Base-by-base conservation (phyloP, 2,329 filamentous ascomycete genomes). In the Curvularia spicifera region DNA sequence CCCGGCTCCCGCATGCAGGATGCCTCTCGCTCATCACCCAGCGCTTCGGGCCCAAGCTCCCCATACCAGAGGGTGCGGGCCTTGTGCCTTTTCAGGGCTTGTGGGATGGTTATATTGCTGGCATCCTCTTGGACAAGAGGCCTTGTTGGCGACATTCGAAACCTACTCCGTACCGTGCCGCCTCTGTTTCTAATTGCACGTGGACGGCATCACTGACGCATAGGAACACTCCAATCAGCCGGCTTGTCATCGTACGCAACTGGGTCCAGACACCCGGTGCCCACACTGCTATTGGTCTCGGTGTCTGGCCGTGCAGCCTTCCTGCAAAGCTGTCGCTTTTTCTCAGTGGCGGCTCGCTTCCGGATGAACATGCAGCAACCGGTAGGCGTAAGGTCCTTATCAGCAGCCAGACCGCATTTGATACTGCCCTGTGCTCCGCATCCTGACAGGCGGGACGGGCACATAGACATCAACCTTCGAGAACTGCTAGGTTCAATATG, bases 351-450 rank as follows among this genome's bases (percentile, higher is more conserved):
- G 67, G 58, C 59, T 70, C 65, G 67, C 66, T 69, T 69, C 57
- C 58, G 56, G 56, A 61, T 63, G 54, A 67, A 48, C 56, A 58
- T 59, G 57, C 63, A 60, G 56, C 53, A 54, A 44, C 50, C 60
- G 53, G 62, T 63, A 60, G 53, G 47, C 53, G 33, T 46, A 51
- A 68, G 61, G 60, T 69, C 57, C 73, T 76, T 76, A 76, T 75
- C 73, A 68, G 66, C 49, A 59, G 51, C 64, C 57, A 67, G 61
- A 60, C 63, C 65, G 66, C 58, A 60, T 60, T 61, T 64, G 65
- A 60, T 56, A 61, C 63, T 66, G 67, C 40, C 61, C 65, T 54
- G 61, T 64, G 68, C 71, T 68, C 64, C 65, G 58, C 65, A 67
- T 64, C 56, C 64, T 64, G 55, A 60, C 56, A 56, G 58, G 63